phyloP scores from a whole-genome alignment of 768 basidiomycete genomes.

The Boletus fagicola region DNA sequence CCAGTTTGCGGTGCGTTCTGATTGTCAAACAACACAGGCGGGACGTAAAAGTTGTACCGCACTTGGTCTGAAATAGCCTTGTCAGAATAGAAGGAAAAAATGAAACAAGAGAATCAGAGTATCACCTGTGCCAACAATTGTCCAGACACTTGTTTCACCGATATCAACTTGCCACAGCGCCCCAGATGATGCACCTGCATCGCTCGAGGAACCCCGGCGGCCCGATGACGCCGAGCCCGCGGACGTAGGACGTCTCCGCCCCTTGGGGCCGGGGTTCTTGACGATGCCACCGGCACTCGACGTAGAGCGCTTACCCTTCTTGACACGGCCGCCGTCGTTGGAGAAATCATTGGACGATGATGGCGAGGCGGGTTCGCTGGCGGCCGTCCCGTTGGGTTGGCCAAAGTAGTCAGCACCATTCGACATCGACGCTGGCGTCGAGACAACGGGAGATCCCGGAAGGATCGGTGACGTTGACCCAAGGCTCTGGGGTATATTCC shows the following conservation, averaged over 20 bases:
- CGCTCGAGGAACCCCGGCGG: conserved; percentile 64
- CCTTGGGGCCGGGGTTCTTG: conserved; percentile 41
- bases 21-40: conserved; percentile 78
- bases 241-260: conserved; percentile 72
- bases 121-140: conserved; percentile 86
- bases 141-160: conserved; percentile 93
- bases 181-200: conserved; percentile 69
- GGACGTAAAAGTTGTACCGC: conserved; percentile 91
- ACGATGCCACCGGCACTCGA: conserved; percentile 55
- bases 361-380: conserved; percentile 70
- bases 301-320: conserved; percentile 73
- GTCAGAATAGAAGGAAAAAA: conserved; percentile 15
- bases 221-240: conserved; percentile 69
- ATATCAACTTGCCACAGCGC: conserved; percentile 89
- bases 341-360: conserved; percentile 63
- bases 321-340: conserved; percentile 83
- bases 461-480: conserved; percentile 56
- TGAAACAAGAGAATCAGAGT: conserved; percentile 1
- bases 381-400: conserved; percentile 36
- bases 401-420: conserved; percentile 67
- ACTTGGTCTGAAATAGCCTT: conserved; percentile 63
- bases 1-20: conserved; percentile 68
- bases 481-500: conserved; percentile 51
- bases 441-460: conserved; percentile 68
- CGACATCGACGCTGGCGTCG: conserved; percentile 55